phyloP scores from a whole-genome alignment of 768 basidiomycete species.

The Brasilioporus rufonigricans region DNA sequence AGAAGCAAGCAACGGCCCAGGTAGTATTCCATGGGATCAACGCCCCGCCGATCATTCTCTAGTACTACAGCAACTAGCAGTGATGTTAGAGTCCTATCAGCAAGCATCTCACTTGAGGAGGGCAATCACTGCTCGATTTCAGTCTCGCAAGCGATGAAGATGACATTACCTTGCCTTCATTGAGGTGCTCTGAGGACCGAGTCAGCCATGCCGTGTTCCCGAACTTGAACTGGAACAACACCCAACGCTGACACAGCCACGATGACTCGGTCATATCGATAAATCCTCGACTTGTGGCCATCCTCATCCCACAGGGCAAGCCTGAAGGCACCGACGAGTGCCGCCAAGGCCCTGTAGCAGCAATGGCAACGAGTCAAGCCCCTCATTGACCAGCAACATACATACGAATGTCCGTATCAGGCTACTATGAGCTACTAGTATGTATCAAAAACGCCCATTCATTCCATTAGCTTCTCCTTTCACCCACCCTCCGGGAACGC shows the following conservation, averaged over 20 bases:
- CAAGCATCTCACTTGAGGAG: no score
- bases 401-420: constrained; percentile 2
- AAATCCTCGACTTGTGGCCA: constrained; percentile 5
- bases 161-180: not conserved
- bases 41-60: no score
- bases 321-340: no score
- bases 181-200: no score
- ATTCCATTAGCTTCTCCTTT: constrained; percentile 4
- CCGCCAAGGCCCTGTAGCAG: constrained; percentile 7
- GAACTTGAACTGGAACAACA: no score
- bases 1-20: not conserved
- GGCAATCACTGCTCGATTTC: no score
- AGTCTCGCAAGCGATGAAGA: no score
- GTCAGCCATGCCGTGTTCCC: no score
- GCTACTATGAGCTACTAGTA: not conserved
- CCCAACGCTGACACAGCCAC: not conserved
- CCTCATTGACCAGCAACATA: constrained; percentile 1
- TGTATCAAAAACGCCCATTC: constrained; percentile 10
- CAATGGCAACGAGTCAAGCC: constrained; percentile 12
- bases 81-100: no score
- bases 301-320: constrained; percentile 9
- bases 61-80: no score
- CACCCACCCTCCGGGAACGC: constrained; percentile 9
- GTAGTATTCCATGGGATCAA: no score
- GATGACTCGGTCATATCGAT: not conserved